phyloP scores from a whole-genome alignment of 1,139 yeast genomes.

The Blastobotrys illinoisensis region DNA sequence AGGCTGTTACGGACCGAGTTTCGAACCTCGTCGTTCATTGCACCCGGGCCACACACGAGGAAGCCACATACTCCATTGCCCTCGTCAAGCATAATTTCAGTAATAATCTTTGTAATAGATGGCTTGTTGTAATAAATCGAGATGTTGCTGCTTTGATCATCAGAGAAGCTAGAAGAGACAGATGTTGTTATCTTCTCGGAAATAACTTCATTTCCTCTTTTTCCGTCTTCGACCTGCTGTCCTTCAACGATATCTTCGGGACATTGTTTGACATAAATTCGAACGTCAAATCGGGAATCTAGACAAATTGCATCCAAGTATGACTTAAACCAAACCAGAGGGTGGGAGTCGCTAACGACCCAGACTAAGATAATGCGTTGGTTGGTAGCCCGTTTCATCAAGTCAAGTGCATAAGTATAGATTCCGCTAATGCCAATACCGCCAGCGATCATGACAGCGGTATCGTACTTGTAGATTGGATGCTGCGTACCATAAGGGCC shows the following conservation, averaged over 20 bases:
- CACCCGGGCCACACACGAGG: conserved; percentile 21
- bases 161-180: background rate
- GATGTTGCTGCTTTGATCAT: background rate
- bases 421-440: conserved; percentile 65
- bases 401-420: conserved; percentile 20
- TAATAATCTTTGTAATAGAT: background rate
- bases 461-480: conserved; percentile 48
- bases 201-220: background rate
- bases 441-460: conserved; percentile 49
- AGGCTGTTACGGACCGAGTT: conserved; percentile 37
- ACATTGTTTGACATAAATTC: background rate
- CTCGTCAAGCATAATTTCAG: background rate
- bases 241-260: background rate
- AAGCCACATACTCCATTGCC: conserved; percentile 30
- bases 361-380: conserved; percentile 15
- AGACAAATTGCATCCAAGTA: conserved; percentile 10
- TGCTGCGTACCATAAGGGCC: conserved; percentile 54
- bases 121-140: background rate
- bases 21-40: conserved; percentile 27
- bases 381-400: conserved; percentile 5
- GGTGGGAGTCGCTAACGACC: conserved; percentile 15
- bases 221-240: background rate
- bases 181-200: background rate
- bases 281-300: background rate
- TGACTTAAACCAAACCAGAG: conserved; percentile 17